A percentile compares a stretch with the other conserved stretches of the same genome.
Evolutionary conservation across 139 green algal species (phyloP).

Genomic region (Chlorella sp.): DNA sequence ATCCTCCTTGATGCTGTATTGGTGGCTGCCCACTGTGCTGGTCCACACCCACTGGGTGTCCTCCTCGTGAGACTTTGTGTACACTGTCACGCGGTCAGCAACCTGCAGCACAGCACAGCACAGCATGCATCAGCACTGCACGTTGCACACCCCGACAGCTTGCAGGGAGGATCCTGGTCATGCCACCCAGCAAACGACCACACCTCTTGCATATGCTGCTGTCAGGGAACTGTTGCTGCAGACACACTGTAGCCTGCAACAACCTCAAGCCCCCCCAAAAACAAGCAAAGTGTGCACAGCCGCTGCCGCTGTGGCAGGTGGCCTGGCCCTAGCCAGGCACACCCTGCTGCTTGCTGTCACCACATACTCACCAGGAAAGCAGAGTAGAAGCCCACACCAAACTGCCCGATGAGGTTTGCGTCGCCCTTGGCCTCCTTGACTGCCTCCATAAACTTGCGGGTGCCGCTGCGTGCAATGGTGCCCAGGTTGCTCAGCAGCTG

Average conservation of each 20-base stretch:
- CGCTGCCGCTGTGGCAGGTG: no score
- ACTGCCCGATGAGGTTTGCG: slow-evolving; percentile 93
- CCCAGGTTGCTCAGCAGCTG: slow-evolving; percentile 90
- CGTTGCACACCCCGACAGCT: no score
- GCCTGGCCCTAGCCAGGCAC: no score
- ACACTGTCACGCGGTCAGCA: slow-evolving; percentile 74
- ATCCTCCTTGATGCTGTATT: slow-evolving; percentile 79
- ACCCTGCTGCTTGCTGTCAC: slow-evolving; percentile 73
- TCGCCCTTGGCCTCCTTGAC: slow-evolving; percentile 71
- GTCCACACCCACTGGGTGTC: slow-evolving; percentile 86
- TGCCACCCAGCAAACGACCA: no score
- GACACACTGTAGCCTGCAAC: no score
- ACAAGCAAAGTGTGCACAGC: no score
- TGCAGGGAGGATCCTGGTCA: no score
- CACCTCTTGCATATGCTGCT: no score
- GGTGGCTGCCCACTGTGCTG: slow-evolving; percentile 68
- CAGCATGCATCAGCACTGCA: no score
- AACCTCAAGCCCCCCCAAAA: no score
- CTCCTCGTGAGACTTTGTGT: slow-evolving; percentile 66
- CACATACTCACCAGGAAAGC: slow-evolving; percentile 94
- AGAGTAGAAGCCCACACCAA: slow-evolving; percentile 99
- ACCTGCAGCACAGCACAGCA: no score
- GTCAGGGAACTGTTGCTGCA: no score
- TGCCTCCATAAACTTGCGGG: slow-evolving; percentile 95
- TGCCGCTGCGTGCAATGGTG: slow-evolving; percentile 94